Base-by-base conservation (phyloP, 495 filamentous ascomycete genomes). In the Daldinia caldariorum region DNA sequence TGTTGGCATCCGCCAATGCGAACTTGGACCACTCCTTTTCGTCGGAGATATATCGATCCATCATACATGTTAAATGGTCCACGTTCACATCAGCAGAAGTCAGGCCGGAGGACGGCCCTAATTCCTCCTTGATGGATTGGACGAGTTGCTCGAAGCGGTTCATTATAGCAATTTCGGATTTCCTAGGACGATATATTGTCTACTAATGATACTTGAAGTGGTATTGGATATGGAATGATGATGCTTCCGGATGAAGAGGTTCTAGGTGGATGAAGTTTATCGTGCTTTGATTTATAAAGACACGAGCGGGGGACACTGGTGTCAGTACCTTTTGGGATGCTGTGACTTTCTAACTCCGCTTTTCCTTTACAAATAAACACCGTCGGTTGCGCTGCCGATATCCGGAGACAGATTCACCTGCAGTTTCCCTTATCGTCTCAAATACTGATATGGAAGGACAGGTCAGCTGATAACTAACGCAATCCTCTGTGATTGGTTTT, bases 71-170 rank as follows among this genome's bases (percentile, higher is more conserved):
- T 29, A 97, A 82, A 49, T 90, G 81, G 41, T 86, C 77, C 9
- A 91, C 88, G 70, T 97, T 86, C 60, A 97, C 87, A 75, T 94
- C 92, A 29, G 86, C 88, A 37, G 91, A 94, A 68, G 90, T 87
- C 57, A 95, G 87, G 6, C 93, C 93, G 8, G 90, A 93, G 56
- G 86, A 91, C 1, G 92, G 88, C 0, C 93, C 93, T 0, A 97
- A 82, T 38, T 86, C 87, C 14, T 80, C 78, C 67, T 88, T 92
- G 63, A 97, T 87, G 39, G 90, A 88, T 57, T 85, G 71, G 61
- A 96, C 91, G 34, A 97, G 89, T 61, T 81, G 77, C n/a, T 92
- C 86, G 71, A 96, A 96, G 13, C 78, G 77, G 75, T 88, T 78
- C 72, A 74, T 71, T 39, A 35, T 43, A 63, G 61, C 26, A n/a